Percentiles rank a stretch among this genome's conserved stretches.
These are phyloP conservation scores for Borovskyia barvae DNA, from an alignment of 208 protist species.

Conservation along the genomic window DNA sequence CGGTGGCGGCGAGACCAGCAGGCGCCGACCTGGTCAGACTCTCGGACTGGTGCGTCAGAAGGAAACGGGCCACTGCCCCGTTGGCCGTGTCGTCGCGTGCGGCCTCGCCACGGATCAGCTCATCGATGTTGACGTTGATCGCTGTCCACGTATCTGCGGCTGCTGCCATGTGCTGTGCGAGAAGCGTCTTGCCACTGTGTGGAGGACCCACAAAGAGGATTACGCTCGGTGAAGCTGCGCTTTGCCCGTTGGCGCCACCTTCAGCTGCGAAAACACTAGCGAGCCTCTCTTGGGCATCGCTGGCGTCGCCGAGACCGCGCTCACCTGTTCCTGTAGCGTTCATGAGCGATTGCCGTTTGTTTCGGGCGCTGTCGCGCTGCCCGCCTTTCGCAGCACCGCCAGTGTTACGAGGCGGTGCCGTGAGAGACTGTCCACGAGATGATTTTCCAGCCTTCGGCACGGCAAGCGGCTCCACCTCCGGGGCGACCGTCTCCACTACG, in stretches of 20 bases:
- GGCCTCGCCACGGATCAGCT: slow-evolving; percentile 49
- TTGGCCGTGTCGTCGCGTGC: slow-evolving; percentile 69
- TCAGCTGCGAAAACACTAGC: background rate
- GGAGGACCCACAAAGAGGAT: slow-evolving; percentile 82
- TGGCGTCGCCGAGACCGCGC: background rate
- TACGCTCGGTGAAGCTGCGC: slow-evolving; percentile 6
- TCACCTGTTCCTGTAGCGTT: background rate
- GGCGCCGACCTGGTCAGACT: background rate
- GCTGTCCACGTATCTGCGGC: background rate
- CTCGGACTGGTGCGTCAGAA: slow-evolving; percentile 29
- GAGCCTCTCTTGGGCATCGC: background rate
- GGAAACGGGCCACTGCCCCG: slow-evolving; percentile 64
- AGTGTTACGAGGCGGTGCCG: background rate
- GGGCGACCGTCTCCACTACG: background rate
- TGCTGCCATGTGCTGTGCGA: slow-evolving; percentile 40
- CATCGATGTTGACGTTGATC: slow-evolving; percentile 48
- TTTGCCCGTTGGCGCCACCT: background rate
- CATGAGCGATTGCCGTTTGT: background rate
- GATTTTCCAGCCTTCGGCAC: background rate
- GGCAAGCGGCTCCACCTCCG: background rate
- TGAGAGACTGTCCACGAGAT: background rate
- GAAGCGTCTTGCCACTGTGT: slow-evolving; percentile 68
- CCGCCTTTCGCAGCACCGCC: slow-evolving; percentile 1
- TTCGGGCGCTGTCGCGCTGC: slow-evolving; percentile 10
- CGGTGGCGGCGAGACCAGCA: background rate